Percentiles rank a stretch among this genome's conserved stretches.
phyloP scores from a whole-genome alignment of 306 rosid genomes.

The Geum urbanum region DNA sequence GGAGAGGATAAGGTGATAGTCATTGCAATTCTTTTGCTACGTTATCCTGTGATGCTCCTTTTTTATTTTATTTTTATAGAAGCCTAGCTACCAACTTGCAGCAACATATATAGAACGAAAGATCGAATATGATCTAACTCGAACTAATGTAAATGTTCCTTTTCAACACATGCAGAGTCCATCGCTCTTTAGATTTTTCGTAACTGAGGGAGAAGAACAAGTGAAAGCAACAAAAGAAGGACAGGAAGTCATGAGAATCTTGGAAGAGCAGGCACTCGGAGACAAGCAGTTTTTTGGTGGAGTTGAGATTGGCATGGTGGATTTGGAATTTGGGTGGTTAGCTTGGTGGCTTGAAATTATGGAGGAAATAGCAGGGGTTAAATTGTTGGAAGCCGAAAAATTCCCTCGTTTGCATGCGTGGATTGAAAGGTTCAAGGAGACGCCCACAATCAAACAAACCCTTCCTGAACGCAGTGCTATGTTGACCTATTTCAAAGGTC shows the following conservation, averaged over 20 bases:
- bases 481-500: slow-evolving; percentile 5
- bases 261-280: slow-evolving; percentile 20
- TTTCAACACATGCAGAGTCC: background rate
- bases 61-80: too few relatives aligned
- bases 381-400: background rate
- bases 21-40: background rate
- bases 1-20: slow-evolving; percentile 16
- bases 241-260: background rate
- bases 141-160: background rate
- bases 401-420: slow-evolving; percentile 20
- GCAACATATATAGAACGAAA: background rate
- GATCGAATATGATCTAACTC: background rate
- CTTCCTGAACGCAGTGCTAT: slow-evolving; percentile 7
- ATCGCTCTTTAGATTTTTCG: background rate
- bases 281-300: slow-evolving; percentile 14
- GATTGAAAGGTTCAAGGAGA: slow-evolving; percentile 18
- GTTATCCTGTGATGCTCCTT: background rate
- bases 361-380: slow-evolving; percentile 17
- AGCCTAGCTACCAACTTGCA: too few relatives aligned
- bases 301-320: slow-evolving; percentile 6
- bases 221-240: slow-evolving; percentile 11
- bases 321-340: slow-evolving; percentile 18
- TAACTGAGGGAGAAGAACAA: slow-evolving; percentile 12
- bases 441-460: slow-evolving; percentile 5
- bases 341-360: slow-evolving; percentile 9